Evolutionary conservation across 2,329 filamentous ascomycete genomes (phyloP), one percentile per base, ranked within the genome.

Genomic region (Cytospora schulzeri): DNA sequence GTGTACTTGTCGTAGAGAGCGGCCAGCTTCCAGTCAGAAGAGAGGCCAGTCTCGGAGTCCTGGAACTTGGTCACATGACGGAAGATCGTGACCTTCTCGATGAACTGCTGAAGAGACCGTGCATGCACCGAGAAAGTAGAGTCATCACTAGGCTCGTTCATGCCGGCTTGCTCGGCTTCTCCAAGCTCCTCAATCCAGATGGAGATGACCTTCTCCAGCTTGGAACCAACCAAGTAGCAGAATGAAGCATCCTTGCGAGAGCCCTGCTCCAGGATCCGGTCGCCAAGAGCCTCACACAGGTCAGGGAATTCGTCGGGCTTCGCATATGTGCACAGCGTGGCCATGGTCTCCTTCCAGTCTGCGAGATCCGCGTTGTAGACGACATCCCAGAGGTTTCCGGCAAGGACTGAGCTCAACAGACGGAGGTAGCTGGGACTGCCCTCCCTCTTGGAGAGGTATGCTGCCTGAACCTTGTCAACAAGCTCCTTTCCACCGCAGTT

Each of bases 81-180:
- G 88, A 99, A 99, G 61, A 99, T 87, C 0, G 93, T 96, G 55
- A 99, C 95, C 82, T 99, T 99, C 79, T 99, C 95, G 68, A 99
- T 96, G 73, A 99, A 94, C 69, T 91, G 89, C 76, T 98, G 95
- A 52, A 99, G 81, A 55, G 91, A 90, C 67, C 88, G 88, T 62
- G 94, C 93, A 72, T 98, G 95, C 57, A 98, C 88, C 0, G 94
- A 96, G 78, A 97, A 99, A 64, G 88, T 90, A 26, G 91, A 94
- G 71, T 93, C 91, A 38, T 86, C 86, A 28, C 83, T 83, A 24
- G 85, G 82, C 68, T 89, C 85, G 71, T 92, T 84, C 67, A 96
- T 81, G 15, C 87, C 88, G 53, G 88, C 87, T 71, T 90, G 86
- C 76, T 97, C 93, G 28, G 88, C 85, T 77, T 98, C 93, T 69